phyloP scores from a whole-genome alignment of 75 land plant species.

The Pseudotsuga menziesii region DNA sequence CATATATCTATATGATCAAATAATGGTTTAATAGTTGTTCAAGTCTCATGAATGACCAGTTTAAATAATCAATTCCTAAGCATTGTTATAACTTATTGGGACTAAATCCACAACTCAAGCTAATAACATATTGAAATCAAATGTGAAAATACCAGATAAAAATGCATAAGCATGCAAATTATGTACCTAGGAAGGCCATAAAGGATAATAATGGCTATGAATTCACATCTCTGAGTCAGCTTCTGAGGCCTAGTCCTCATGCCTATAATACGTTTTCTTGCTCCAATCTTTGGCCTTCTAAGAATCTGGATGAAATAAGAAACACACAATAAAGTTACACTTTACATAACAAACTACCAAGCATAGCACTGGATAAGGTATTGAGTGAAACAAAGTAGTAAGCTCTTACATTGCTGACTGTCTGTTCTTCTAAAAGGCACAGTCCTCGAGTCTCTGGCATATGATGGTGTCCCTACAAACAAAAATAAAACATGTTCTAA shows the following conservation, averaged over 20 bases:
- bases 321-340: background rate
- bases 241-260: conserved; percentile 69
- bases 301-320: conserved; percentile 31
- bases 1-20: background rate
- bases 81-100: background rate
- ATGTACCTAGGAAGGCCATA: background rate
- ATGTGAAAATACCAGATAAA: background rate
- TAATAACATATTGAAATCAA: background rate
- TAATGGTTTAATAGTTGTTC: background rate
- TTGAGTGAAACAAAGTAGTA: too few species aligned
- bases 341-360: background rate
- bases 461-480: too few species aligned
- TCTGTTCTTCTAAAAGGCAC: too few species aligned
- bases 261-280: conserved; percentile 29
- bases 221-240: conserved; percentile 65
- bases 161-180: background rate
- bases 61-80: background rate
- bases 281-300: conserved; percentile 48
- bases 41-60: background rate
- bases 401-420: too few species aligned
- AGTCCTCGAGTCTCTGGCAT: too few species aligned
- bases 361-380: too few species aligned
- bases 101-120: background rate
- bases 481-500: too few species aligned
- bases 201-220: conserved; percentile 87